These are phyloP conservation scores for Carallia pectinifolia DNA, from an alignment of 345 rosid species.

Conservation along the genomic window DNA sequence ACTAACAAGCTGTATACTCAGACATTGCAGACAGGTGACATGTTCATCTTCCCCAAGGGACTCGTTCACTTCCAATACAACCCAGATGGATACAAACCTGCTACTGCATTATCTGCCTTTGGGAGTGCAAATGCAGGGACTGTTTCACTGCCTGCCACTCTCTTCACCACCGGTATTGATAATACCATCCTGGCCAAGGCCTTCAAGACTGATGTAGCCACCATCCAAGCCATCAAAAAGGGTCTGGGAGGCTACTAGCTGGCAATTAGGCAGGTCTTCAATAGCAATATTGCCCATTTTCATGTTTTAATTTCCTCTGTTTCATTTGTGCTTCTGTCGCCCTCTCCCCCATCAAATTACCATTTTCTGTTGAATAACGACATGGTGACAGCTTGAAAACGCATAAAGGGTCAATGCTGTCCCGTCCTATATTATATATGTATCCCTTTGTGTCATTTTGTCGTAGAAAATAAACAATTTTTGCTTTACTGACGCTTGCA, in stretches of 20 bases:
- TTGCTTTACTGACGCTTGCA: too few relatives aligned
- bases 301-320: too few relatives aligned
- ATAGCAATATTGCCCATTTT: too few relatives aligned
- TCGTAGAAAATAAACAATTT: too few relatives aligned
- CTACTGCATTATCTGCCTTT: conserved; percentile 19
- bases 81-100: conserved; percentile 13
- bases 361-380: too few relatives aligned
- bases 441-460: too few relatives aligned
- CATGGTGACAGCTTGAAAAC: too few relatives aligned
- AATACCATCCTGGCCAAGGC: conserved; percentile 21
- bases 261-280: neutral
- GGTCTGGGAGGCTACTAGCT: neutral
- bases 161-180: conserved; percentile 27
- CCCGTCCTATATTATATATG: too few relatives aligned
- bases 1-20: conserved; percentile 22
- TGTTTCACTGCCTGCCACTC: conserved; percentile 8
- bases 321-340: too few relatives aligned
- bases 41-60: conserved; percentile 34
- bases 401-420: too few relatives aligned
- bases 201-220: conserved; percentile 24
- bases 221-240: conserved; percentile 3
- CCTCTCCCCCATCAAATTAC: too few relatives aligned
- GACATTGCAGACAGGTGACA: conserved; percentile 23
- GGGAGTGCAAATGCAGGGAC: conserved; percentile 28
- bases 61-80: conserved; percentile 31